phyloP scores from a whole-genome alignment of 495 filamentous ascomycete genomes.

The Hyaloscypha variabilis region DNA sequence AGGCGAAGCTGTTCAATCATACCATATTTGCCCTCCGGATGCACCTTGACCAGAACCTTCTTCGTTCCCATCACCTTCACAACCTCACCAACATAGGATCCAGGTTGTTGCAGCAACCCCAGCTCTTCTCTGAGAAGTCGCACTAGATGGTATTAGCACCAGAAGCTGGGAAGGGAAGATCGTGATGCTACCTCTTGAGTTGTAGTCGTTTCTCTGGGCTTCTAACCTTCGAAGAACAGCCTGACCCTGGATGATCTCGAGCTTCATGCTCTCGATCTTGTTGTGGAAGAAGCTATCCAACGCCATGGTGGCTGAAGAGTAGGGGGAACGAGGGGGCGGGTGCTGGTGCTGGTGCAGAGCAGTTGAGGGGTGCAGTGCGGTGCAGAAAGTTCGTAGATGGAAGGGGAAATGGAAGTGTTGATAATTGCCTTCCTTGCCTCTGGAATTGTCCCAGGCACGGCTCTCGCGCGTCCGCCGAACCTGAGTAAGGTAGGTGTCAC shows the following conservation, averaged over 20 bases:
- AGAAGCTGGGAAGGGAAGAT: not conserved
- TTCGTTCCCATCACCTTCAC: conserved; percentile 99
- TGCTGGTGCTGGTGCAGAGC: conserved; percentile 2
- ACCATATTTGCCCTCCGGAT: conserved; percentile 99
- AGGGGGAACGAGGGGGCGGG: not conserved
- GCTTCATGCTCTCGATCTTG: conserved; percentile 99
- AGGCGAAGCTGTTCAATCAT: conserved; percentile 32
- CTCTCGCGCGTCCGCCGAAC: not conserved
- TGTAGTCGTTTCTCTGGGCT: conserved; percentile 99
- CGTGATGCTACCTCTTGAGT: conserved; percentile 65
- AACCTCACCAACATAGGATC: conserved; percentile 97
- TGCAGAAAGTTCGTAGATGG: not conserved
- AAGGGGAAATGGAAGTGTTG: not conserved
- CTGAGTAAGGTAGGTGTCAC: no score
- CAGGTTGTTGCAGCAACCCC: conserved; percentile 93
- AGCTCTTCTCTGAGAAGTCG: conserved; percentile 95
- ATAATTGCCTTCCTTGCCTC: no score
- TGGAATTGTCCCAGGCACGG: not conserved
- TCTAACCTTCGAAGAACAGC: conserved; percentile 92
- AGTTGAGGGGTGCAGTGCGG: not conserved
- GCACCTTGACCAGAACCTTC: conserved; percentile 98
- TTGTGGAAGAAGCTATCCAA: conserved; percentile 99
- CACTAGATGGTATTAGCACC: conserved; percentile 48
- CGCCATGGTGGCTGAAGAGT: conserved; percentile 69
- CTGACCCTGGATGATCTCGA: conserved; percentile 98